These are phyloP conservation scores for Aspergillus luchuensis DNA, from an alignment of 2,329 filamentous ascomycete species.

Conservation along the genomic window DNA sequence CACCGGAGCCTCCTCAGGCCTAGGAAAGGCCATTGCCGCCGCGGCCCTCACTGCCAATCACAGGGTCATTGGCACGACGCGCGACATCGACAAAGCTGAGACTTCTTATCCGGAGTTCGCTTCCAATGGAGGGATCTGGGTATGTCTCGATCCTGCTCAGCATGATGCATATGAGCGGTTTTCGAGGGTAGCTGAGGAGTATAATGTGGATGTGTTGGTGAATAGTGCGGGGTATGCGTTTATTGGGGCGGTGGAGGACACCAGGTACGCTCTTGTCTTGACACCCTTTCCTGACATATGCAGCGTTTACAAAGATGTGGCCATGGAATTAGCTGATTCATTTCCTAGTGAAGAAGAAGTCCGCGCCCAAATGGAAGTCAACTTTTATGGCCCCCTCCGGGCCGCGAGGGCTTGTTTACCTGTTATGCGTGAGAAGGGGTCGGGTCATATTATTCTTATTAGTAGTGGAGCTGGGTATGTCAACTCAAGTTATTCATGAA, in stretches of 20 bases:
- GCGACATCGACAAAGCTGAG: conserved; percentile 4
- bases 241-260: conserved; percentile 14
- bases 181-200: neutral
- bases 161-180: conserved; percentile 2
- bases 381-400: conserved; percentile 16
- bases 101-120: neutral
- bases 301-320: no score
- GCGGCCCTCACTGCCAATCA: conserved; percentile 8
- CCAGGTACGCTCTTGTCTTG: neutral
- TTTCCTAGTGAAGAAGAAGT: conserved; percentile 7
- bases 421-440: conserved; percentile 3
- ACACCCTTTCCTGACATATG: no score
- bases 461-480: conserved; percentile 15
- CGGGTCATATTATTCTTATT: conserved; percentile 9
- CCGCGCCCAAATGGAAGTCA: conserved; percentile 14
- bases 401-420: conserved; percentile 7
- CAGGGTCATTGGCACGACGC: conserved; percentile 10
- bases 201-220: conserved; percentile 12
- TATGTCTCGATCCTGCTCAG: conserved; percentile 3
- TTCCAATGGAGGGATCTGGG: conserved; percentile 7
- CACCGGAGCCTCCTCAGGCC: conserved; percentile 16
- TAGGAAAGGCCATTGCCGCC: conserved; percentile 6
- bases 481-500: neutral
- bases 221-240: conserved; percentile 16
- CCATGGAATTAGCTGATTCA: no score